A percentile compares a stretch with the other conserved stretches of the same genome.
These are phyloP conservation scores for Ophiostoma ulmi DNA, from an alignment of 2,329 filamentous ascomycete genomes.

Conservation along the genomic window DNA sequence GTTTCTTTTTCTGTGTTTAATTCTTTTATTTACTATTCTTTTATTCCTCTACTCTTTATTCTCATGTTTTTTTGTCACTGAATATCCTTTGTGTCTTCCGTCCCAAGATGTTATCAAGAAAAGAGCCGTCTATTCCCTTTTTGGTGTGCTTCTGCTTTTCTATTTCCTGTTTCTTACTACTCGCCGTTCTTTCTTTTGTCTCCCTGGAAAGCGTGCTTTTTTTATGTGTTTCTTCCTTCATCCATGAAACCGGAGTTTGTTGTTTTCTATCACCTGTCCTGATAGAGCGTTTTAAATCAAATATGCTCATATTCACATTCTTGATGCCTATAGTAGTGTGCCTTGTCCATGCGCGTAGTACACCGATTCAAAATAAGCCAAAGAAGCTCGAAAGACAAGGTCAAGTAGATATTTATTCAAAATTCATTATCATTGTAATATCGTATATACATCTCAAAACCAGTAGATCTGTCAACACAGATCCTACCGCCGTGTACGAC, in stretches of 20 bases:
- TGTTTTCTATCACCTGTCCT: slow-evolving; percentile 1
- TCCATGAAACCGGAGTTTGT: not conserved
- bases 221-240: not conserved
- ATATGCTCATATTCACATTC: not conserved
- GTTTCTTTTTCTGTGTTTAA: not conserved
- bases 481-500: slow-evolving; percentile 1
- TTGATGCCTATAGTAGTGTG: not conserved
- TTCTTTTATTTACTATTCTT: not conserved
- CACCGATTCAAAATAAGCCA: not conserved
- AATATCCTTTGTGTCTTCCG: slow-evolving; percentile 6
- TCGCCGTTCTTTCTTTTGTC: not conserved
- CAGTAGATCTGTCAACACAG: not conserved
- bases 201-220: not conserved
- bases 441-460: not conserved
- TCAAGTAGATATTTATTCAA: not conserved
- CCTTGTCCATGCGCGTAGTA: not conserved
- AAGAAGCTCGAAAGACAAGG: not conserved
- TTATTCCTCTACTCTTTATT: not conserved
- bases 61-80: not conserved
- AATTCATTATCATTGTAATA: not conserved
- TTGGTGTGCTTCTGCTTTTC: not conserved
- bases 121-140: not conserved
- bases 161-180: not conserved
- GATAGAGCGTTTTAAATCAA: not conserved
- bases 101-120: not conserved